Evolutionary conservation across 192 early-diverging fungal species (phyloP).

Genomic region (Rhizophagus clarus): DNA sequence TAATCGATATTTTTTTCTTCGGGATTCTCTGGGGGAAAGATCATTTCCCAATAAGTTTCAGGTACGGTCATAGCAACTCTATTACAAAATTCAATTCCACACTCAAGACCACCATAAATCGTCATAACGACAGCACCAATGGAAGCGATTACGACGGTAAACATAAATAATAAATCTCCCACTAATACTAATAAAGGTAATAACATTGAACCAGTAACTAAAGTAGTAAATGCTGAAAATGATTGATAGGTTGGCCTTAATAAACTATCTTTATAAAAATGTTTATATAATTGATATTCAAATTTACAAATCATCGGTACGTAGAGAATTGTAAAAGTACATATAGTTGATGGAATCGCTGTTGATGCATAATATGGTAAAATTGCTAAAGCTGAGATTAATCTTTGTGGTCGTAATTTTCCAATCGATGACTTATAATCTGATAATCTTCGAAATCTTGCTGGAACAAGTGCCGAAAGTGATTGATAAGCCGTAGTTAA

Average conservation of each 20-base stretch:
- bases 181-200: neutral
- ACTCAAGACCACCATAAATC: neutral
- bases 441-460: neutral
- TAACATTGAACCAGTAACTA: neutral
- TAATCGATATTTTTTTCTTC: no score
- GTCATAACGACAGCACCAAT: neutral
- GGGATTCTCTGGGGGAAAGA: neutral
- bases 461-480: neutral
- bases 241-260: neutral
- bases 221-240: neutral
- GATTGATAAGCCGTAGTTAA: no score
- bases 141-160: neutral
- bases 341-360: neutral
- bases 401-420: neutral
- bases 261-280: neutral
- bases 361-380: neutral
- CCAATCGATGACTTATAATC: neutral
- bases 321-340: neutral
- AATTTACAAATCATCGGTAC: constrained; percentile 7
- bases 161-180: neutral
- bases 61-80: constrained; percentile 4
- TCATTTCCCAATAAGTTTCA: constrained; percentile 6
- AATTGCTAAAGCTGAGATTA: neutral
- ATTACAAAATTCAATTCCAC: constrained; percentile 6
- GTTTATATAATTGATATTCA: constrained; percentile 3